A percentile compares a stretch with the other conserved stretches of the same genome.
Evolutionary conservation across 805 yeast species (phyloP).

Genomic region (Lipomyces sp.): DNA sequence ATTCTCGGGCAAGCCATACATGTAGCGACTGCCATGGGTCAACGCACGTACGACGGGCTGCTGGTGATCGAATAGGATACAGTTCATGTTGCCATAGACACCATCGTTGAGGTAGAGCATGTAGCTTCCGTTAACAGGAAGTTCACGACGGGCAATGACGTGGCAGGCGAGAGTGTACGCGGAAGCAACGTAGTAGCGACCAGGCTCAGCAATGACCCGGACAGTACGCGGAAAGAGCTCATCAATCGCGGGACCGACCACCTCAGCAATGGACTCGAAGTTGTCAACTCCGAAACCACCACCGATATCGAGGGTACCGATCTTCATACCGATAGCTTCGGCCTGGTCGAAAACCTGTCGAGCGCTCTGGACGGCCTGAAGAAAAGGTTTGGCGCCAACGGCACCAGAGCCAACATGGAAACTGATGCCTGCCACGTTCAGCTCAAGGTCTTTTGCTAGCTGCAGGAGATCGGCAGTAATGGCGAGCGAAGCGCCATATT

Average conservation of each 20-base stretch:
- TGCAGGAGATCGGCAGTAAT: slow-evolving; percentile 61
- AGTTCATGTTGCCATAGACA: slow-evolving; percentile 92
- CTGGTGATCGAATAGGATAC: slow-evolving; percentile 92
- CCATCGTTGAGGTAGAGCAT: slow-evolving; percentile 94
- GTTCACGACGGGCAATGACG: slow-evolving; percentile 80
- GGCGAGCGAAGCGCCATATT: slow-evolving; percentile 78
- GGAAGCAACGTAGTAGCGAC: slow-evolving; percentile 82
- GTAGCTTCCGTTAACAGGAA: slow-evolving; percentile 49
- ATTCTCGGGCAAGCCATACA: slow-evolving; percentile 37
- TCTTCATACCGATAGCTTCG: slow-evolving; percentile 50
- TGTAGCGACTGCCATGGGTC: slow-evolving; percentile 56
- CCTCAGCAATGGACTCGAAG: slow-evolving; percentile 62
- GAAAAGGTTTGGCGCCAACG: slow-evolving; percentile 66
- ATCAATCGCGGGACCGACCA: slow-evolving; percentile 61
- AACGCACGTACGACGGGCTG: slow-evolving; percentile 71
- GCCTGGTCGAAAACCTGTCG: slow-evolving; percentile 69
- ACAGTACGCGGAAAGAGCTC: slow-evolving; percentile 62
- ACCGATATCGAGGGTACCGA: slow-evolving; percentile 79
- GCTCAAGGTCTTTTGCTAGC: slow-evolving; percentile 62
- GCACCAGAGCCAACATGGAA: slow-evolving; percentile 98
- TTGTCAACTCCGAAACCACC: slow-evolving; percentile 79
- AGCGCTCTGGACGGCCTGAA: slow-evolving; percentile 74
- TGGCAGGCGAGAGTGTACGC: slow-evolving; percentile 85
- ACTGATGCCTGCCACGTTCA: slow-evolving; percentile 81
- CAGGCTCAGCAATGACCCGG: slow-evolving; percentile 86